phyloP scores from a whole-genome alignment of 352 stramenopile genomes.

The Sclerospora graminicola region DNA sequence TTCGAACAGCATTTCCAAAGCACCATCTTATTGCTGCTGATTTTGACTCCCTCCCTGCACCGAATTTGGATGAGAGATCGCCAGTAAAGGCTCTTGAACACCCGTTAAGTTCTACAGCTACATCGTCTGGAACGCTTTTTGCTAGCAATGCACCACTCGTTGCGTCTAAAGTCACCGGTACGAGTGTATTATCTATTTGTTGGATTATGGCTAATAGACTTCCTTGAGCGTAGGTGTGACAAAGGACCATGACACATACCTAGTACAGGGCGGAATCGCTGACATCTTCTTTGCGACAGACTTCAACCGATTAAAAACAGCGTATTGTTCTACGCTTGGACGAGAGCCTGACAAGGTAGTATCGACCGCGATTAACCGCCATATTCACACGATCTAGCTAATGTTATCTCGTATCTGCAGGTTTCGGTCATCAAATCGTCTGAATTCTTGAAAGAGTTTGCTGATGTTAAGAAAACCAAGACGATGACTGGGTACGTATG shows the following conservation, averaged over 20 bases:
- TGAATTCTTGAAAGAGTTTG: conserved; percentile 74
- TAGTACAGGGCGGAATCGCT: conserved; percentile 73
- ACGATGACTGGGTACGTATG: conserved; percentile 63
- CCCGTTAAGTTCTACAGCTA: conserved; percentile 53
- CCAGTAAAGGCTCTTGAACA: conserved; percentile 47
- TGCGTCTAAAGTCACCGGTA: conserved; percentile 68
- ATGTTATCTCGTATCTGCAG: conserved; percentile 13
- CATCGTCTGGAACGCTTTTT: conserved; percentile 51
- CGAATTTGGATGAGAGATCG: conserved; percentile 42
- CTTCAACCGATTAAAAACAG: conserved; percentile 70
- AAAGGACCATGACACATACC: conserved; percentile 82
- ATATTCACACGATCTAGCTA: not conserved
- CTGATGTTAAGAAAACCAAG: conserved; percentile 61
- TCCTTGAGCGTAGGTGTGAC: conserved; percentile 35
- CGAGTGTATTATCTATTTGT: not conserved
- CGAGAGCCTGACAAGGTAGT: conserved; percentile 40
- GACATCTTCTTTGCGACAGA: conserved; percentile 90
- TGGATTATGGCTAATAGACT: not conserved
- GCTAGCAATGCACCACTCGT: conserved; percentile 83
- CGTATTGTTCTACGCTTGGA: conserved; percentile 62
- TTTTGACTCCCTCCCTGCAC: conserved; percentile 78
- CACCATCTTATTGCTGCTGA: conserved; percentile 85
- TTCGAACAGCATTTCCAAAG: conserved; percentile 63
- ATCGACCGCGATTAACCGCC: not conserved
- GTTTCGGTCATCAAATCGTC: conserved; percentile 79